Percentiles rank a stretch among this genome's conserved stretches.
Evolutionary conservation across 805 yeast genomes (phyloP).

Genomic region (Candida arabinofermentans): DNA sequence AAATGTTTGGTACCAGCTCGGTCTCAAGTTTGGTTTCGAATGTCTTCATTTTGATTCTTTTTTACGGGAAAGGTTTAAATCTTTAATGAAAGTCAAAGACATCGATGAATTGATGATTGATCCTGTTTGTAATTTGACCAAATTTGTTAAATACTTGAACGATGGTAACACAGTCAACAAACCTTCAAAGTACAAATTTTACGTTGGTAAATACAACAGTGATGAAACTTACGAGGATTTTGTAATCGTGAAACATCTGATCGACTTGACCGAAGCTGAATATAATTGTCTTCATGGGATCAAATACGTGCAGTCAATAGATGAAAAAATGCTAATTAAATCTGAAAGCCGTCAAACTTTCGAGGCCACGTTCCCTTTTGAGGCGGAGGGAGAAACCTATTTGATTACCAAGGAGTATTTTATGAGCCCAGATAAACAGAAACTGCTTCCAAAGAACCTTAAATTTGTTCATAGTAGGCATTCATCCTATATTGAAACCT

Average conservation of each 20-base stretch:
- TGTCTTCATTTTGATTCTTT: slow-evolving; percentile 1
- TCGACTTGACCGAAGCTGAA: slow-evolving; percentile 9
- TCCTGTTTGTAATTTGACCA: neutral
- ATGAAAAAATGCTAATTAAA: neutral
- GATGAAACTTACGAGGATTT: neutral
- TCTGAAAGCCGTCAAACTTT: neutral
- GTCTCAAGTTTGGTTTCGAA: slow-evolving; percentile 2
- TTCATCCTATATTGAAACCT: slow-evolving; percentile 15
- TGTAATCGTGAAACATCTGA: slow-evolving; percentile 8
- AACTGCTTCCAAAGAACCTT: slow-evolving; percentile 7
- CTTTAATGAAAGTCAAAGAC: neutral
- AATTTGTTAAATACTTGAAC: neutral
- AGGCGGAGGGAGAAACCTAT: neutral
- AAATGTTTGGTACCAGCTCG: slow-evolving; percentile 15
- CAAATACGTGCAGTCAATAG: neutral
- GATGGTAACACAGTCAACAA: no score
- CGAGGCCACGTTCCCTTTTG: neutral
- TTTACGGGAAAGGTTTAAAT: neutral
- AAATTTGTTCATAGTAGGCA: slow-evolving; percentile 17
- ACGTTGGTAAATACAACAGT: neutral
- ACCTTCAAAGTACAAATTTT: neutral
- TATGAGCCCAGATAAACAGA: neutral
- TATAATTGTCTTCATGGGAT: slow-evolving; percentile 4
- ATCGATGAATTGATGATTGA: slow-evolving; percentile 5
- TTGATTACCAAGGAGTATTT: neutral